phyloP scores from a whole-genome alignment of 2,329 filamentous ascomycete genomes.

The Alternaria longipes region DNA sequence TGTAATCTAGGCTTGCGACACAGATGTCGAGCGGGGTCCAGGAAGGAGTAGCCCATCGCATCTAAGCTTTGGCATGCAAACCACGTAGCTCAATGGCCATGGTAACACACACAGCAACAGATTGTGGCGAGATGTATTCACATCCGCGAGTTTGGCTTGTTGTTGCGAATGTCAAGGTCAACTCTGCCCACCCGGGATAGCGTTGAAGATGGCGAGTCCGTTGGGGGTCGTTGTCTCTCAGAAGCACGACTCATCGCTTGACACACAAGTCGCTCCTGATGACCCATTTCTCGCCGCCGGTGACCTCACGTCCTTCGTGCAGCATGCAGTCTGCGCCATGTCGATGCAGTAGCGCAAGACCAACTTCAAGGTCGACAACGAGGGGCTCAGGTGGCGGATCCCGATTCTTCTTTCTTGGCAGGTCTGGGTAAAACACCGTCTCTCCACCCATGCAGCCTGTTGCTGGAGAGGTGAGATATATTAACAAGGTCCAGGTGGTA shows the following conservation, averaged over 20 bases:
- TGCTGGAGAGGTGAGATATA: constrained; percentile 81
- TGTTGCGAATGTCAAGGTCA: neutral
- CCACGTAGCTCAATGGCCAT: neutral
- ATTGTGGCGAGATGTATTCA: neutral
- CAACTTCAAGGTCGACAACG: constrained; percentile 78
- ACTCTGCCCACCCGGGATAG: neutral
- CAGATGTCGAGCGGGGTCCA: neutral
- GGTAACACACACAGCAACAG: neutral
- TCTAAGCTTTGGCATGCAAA: neutral
- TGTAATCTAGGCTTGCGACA: neutral
- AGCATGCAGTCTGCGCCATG: constrained; percentile 90
- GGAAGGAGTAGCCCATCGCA: neutral
- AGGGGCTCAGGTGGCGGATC: constrained; percentile 67
- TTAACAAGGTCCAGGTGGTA: constrained; percentile 90
- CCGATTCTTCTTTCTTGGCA: constrained; percentile 54
- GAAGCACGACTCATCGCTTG: constrained; percentile 52
- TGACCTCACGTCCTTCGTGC: constrained; percentile 85
- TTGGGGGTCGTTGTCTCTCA: neutral
- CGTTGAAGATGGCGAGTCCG: neutral
- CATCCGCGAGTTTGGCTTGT: neutral
- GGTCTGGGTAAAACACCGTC: constrained; percentile 84
- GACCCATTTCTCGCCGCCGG: constrained; percentile 87
- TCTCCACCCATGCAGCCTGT: constrained; percentile 85
- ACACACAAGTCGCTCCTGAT: constrained; percentile 84
- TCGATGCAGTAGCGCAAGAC: constrained; percentile 84